phyloP scores from a whole-genome alignment of 2,329 filamentous ascomycete genomes.

The Chaetothyriales sp. region DNA sequence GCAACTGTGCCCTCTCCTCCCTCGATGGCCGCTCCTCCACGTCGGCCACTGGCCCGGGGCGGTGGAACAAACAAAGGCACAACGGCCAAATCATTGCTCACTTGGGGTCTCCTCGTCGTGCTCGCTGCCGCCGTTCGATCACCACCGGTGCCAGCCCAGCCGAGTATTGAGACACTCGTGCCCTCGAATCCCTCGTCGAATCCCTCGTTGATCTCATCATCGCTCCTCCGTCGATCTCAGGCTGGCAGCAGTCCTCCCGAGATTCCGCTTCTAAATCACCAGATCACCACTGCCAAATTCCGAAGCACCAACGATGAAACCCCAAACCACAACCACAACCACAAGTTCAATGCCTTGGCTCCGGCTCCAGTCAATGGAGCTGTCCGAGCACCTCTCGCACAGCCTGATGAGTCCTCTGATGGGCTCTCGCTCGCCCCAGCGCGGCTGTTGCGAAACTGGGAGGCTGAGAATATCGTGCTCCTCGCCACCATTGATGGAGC shows the following conservation, averaged over 20 bases:
- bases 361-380: constrained; percentile 53
- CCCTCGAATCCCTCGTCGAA: constrained; percentile 9
- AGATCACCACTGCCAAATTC: constrained; percentile 15
- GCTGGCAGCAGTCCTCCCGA: constrained; percentile 18
- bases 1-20: background rate
- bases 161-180: constrained; percentile 7
- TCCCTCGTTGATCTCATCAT: constrained; percentile 5
- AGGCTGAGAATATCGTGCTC: constrained; percentile 99
- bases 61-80: constrained; percentile 7
- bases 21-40: constrained; percentile 14
- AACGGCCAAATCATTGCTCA: constrained; percentile 12
- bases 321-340: constrained; percentile 5
- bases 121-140: constrained; percentile 10
- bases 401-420: constrained; percentile 46
- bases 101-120: constrained; percentile 14
- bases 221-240: constrained; percentile 9
- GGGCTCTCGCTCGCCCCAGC: constrained; percentile 69
- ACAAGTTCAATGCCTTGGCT: constrained; percentile 56
- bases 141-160: constrained; percentile 7
- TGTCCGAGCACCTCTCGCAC: constrained; percentile 87
- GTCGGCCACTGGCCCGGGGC: constrained; percentile 12
- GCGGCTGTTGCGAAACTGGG: constrained; percentile 97
- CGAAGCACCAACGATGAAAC: constrained; percentile 15
- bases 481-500: constrained; percentile 99
- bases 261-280: constrained; percentile 16